phyloP scores from a whole-genome alignment of 345 rosid genomes.

The Syzygium grande region DNA sequence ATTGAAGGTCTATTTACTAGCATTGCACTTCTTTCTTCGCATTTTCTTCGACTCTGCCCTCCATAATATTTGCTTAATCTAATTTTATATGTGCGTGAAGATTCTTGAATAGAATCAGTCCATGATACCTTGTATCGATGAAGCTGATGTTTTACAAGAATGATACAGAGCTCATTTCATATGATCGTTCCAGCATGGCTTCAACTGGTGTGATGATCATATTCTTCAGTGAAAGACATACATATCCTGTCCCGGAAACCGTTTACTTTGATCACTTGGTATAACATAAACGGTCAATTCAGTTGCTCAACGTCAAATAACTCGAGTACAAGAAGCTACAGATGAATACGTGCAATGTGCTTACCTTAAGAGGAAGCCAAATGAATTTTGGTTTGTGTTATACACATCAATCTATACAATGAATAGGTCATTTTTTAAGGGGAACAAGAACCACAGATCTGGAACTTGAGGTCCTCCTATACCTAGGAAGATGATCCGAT shows the following conservation, averaged over 20 bases:
- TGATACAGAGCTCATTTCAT: background rate
- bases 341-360: background rate
- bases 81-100: background rate
- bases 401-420: slow-evolving; percentile 25
- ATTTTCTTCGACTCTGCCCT: background rate
- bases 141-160: background rate
- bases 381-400: background rate
- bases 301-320: background rate
- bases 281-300: background rate
- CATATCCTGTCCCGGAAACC: background rate
- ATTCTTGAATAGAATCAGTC: background rate
- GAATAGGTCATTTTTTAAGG: background rate
- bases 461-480: background rate
- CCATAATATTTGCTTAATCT: background rate
- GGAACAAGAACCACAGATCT: background rate
- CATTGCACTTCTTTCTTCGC: background rate
- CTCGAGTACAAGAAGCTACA: background rate
- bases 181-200: background rate
- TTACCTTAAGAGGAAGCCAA: background rate
- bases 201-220: background rate
- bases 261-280: background rate
- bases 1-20: background rate
- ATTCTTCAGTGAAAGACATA: background rate
- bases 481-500: slow-evolving; percentile 28
- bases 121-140: background rate